A percentile compares a stretch with the other conserved stretches of the same genome.
Evolutionary conservation across 1,139 yeast genomes (phyloP).

Genomic region (Pichia sp.): DNA sequence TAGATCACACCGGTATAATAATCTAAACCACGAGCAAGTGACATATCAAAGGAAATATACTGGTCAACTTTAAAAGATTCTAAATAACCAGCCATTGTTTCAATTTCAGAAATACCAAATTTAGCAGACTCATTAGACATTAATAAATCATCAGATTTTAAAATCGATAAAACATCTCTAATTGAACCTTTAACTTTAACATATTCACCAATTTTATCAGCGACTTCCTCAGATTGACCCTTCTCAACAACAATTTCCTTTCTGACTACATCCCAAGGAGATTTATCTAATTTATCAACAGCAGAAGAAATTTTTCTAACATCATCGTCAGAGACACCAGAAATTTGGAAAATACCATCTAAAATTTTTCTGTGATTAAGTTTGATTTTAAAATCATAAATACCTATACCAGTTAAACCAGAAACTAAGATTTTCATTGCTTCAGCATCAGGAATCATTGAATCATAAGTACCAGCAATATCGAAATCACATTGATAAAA

Average conservation of each 20-base stretch:
- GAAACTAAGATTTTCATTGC: conserved; percentile 72
- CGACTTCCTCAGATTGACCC: conserved; percentile 83
- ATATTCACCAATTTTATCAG: conserved; percentile 85
- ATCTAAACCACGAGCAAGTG: conserved; percentile 94
- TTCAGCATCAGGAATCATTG: conserved; percentile 96
- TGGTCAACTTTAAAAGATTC: conserved; percentile 69
- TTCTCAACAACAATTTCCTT: conserved; percentile 89
- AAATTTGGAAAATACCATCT: conserved; percentile 90
- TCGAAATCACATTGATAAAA: conserved; percentile 98
- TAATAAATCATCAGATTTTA: conserved; percentile 53
- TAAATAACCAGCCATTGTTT: conserved; percentile 62
- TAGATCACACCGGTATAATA: conserved; percentile 95
- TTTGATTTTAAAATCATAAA: conserved; percentile 82
- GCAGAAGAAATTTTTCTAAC: conserved; percentile 91
- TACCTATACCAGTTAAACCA: conserved; percentile 78
- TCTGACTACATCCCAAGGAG: conserved; percentile 91
- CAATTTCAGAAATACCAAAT: conserved; percentile 77
- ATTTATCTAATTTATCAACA: conserved; percentile 90
- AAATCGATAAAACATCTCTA: conserved; percentile 53
- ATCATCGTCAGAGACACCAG: conserved; percentile 92
- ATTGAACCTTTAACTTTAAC: conserved; percentile 79
- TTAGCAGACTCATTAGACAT: conserved; percentile 63
- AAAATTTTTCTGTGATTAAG: conserved; percentile 90
- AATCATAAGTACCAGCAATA: conserved; percentile 84
- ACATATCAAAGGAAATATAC: conserved; percentile 76